Evolutionary conservation across 768 basidiomycete species (phyloP), one percentile per base, ranked within the genome.

Genomic region (Psilocybe subaeruginosa): DNA sequence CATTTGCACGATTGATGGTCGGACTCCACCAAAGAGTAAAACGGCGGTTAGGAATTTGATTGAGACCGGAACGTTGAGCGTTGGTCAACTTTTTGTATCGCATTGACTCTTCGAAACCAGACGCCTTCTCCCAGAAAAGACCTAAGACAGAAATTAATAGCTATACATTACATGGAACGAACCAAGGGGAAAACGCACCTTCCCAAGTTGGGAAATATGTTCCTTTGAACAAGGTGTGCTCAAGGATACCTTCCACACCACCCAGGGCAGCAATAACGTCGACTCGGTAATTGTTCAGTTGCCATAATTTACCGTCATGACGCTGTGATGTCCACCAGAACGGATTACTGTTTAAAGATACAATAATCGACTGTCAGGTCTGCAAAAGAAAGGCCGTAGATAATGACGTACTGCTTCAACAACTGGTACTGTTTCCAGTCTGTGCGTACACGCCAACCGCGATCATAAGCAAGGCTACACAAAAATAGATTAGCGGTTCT

Each of bases 321-420:
- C 97, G 87, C 72, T 98, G 96, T 7, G 92, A 95, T 7, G 97
- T 99, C 97, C 97, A 99, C 93, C 93, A 95, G 87, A 98, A 99
- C 0, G 97, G 97, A 70, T 97, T 97, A 72, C 91, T 93, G 65
- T 56, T 66, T 54, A 27, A 59, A 56, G 23, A 19, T 59, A 37
- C 37, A 52, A 11, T 54, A 41, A 23, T 23, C 30, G 30, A 31
- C 49, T 46, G 14, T 39, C n/a, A 23, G 19, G 1, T 5, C 23
- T 46, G 16, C 16, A 30, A 31, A 27, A 43, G 27, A 37, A 5
- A 7, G 17, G 33, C 17, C 59, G 29, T 35, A 35, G 11, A 35
- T 7, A 53, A 6, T 17, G 29, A 79, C 90, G 68, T 64, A 92
- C 92, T 95, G 91, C 73, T 95, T 95, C 59, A 95, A 79, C 8